Percentiles rank a stretch among this genome's conserved stretches.
Evolutionary conservation across 176 grass and related monocot species (phyloP).

Genomic region (Alloteropsis semialata): DNA sequence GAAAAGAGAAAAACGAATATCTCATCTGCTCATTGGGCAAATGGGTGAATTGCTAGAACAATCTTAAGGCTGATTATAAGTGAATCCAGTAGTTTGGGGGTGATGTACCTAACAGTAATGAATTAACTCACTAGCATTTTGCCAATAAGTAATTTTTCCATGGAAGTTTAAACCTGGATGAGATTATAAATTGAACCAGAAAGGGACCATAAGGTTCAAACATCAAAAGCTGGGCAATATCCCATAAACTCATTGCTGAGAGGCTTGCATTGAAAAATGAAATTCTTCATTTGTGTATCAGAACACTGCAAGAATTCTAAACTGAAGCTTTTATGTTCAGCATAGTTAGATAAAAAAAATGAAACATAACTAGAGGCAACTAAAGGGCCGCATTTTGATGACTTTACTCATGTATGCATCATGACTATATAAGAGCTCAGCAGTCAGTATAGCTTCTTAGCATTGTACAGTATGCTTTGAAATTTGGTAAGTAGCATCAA

Average conservation of each 20-base stretch:
- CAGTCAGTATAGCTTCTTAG: background rate
- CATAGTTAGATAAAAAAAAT: conserved; percentile 2
- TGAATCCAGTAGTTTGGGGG: background rate
- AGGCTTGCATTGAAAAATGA: background rate
- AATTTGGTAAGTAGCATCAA: background rate
- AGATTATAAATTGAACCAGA: background rate
- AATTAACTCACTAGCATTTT: background rate
- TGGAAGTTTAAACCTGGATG: background rate
- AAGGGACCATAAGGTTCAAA: background rate
- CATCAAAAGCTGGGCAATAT: background rate
- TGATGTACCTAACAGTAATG: background rate
- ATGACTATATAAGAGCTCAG: background rate
- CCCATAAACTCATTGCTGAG: background rate
- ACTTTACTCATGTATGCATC: background rate
- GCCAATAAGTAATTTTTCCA: background rate
- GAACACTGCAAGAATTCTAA: background rate
- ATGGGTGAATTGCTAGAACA: background rate
- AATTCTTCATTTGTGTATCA: background rate
- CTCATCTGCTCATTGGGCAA: background rate
- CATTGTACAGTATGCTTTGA: background rate
- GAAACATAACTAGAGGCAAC: conserved; percentile 17
- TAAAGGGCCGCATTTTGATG: background rate
- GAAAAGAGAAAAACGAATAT: background rate
- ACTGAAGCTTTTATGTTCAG: background rate
- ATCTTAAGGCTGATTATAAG: background rate